Conservation (phyloP, 2,329 filamentous ascomycete genomes). For the Annulohypoxylon truncatum region DNA sequence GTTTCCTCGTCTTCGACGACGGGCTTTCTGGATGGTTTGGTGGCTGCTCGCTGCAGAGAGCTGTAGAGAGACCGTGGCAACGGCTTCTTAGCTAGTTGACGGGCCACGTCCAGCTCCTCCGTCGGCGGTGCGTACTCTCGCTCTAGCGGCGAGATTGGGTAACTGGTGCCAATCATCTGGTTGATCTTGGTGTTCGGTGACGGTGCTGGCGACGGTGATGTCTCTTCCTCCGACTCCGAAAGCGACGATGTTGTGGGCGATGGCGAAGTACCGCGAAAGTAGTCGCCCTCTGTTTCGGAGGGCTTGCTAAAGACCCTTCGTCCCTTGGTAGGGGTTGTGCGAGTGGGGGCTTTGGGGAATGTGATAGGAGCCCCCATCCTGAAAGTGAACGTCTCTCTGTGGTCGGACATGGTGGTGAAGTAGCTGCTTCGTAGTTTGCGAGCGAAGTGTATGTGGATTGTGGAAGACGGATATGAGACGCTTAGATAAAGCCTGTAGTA, state of each 20-base stretch:
- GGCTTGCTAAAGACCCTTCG: slow-evolving; percentile 24
- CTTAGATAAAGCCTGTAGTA: slow-evolving; percentile 19
- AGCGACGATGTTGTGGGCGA: slow-evolving; percentile 23
- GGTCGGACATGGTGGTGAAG: slow-evolving; percentile 19
- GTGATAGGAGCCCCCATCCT: slow-evolving; percentile 12
- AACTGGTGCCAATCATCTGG: slow-evolving; percentile 34
- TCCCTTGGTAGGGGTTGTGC: slow-evolving; percentile 1
- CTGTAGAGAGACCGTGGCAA: slow-evolving; percentile 46
- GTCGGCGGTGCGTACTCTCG: slow-evolving; percentile 43
- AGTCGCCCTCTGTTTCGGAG: slow-evolving; percentile 36
- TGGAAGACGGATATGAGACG: slow-evolving; percentile 23
- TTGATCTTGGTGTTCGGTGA: neutral
- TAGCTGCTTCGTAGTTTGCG: neutral
- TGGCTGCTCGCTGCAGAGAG: slow-evolving; percentile 46
- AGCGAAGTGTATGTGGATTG: neutral
- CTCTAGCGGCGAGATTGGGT: slow-evolving; percentile 48
- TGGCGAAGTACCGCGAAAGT: slow-evolving; percentile 36
- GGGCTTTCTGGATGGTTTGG: slow-evolving; percentile 16
- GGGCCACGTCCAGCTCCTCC: slow-evolving; percentile 47
- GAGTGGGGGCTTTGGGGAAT: slow-evolving; percentile 22
- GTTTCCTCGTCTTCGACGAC: slow-evolving; percentile 49
- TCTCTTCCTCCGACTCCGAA: slow-evolving; percentile 46
- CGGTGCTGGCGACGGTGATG: neutral
- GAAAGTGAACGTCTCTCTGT: slow-evolving; percentile 20
- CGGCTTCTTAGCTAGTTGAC: slow-evolving; percentile 48